These are phyloP conservation scores for Botrytis cinerea DNA, from an alignment of 2,329 filamentous ascomycete species.

Conservation along the genomic window DNA sequence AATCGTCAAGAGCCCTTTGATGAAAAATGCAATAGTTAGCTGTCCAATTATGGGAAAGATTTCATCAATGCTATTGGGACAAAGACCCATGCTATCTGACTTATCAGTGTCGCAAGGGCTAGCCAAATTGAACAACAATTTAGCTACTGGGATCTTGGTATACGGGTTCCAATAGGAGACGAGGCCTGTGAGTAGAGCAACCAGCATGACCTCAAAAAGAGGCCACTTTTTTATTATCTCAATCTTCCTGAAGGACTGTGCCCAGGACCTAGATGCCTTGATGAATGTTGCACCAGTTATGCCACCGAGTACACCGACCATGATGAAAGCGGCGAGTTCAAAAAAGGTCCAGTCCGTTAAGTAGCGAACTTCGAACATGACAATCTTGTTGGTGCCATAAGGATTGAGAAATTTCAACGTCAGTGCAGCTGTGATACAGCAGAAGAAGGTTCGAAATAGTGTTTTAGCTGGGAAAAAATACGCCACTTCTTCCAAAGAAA, in stretches of 20 bases:
- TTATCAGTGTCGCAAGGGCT: slow-evolving; percentile 79
- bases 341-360: slow-evolving; percentile 90
- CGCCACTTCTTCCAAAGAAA: slow-evolving; percentile 90
- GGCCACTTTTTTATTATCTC: slow-evolving; percentile 78
- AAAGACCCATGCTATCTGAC: slow-evolving; percentile 69
- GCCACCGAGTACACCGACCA: slow-evolving; percentile 85
- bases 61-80: slow-evolving; percentile 68
- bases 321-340: slow-evolving; percentile 79
- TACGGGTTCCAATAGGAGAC: slow-evolving; percentile 92
- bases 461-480: slow-evolving; percentile 99
- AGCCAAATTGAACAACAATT: slow-evolving; percentile 86
- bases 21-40: slow-evolving; percentile 75
- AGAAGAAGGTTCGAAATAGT: slow-evolving; percentile 96
- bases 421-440: slow-evolving; percentile 89
- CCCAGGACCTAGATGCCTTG: slow-evolving; percentile 91
- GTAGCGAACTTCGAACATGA: slow-evolving; percentile 93
- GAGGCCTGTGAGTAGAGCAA: slow-evolving; percentile 81
- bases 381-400: slow-evolving; percentile 94
- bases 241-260: slow-evolving; percentile 81
- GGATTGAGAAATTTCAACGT: slow-evolving; percentile 94
- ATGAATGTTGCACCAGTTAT: slow-evolving; percentile 89
- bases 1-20: slow-evolving; percentile 85
- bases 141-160: slow-evolving; percentile 85
- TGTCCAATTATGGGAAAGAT: slow-evolving; percentile 77
- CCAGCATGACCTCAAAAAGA: slow-evolving; percentile 82